phyloP scores from a whole-genome alignment of 345 rosid genomes.

The Aurinia saxatilis region DNA sequence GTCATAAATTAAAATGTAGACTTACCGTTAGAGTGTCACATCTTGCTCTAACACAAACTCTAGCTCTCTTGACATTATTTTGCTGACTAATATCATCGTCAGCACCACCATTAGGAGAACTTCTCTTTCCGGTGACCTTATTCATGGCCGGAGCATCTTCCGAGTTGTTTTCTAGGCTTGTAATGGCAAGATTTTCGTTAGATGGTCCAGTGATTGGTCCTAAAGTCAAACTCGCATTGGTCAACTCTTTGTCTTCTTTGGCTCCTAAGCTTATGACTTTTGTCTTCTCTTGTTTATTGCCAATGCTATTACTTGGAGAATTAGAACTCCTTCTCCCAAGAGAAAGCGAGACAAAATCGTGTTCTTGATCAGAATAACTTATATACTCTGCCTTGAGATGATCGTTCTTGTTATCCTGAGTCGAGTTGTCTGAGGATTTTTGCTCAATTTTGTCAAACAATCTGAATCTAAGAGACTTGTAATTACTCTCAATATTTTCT shows the following conservation, averaged over 20 bases:
- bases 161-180: slow-evolving; percentile 24
- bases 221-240: slow-evolving; percentile 36
- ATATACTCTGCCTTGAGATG: background rate
- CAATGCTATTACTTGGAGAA: slow-evolving; percentile 13
- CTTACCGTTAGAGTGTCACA: slow-evolving; percentile 62
- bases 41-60: slow-evolving; percentile 74
- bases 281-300: slow-evolving; percentile 26
- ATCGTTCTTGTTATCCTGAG: slow-evolving; percentile 1
- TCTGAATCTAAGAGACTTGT: slow-evolving; percentile 39
- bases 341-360: slow-evolving; percentile 47
- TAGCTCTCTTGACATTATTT: slow-evolving; percentile 45
- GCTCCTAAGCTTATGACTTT: background rate
- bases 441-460: slow-evolving; percentile 36
- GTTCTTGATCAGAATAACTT: slow-evolving; percentile 18
- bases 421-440: slow-evolving; percentile 16
- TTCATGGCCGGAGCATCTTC: slow-evolving; percentile 35
- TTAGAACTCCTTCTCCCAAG: slow-evolving; percentile 44
- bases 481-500: slow-evolving; percentile 41
- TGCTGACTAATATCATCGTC: slow-evolving; percentile 40
- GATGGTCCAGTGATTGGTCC: slow-evolving; percentile 12
- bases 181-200: too few relatives aligned
- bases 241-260: slow-evolving; percentile 26
- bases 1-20: background rate
- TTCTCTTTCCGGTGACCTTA: slow-evolving; percentile 22
- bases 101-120: slow-evolving; percentile 20